Base-by-base conservation (phyloP, 2,329 filamentous ascomycete species). In the Exophiala lecanii-corni region DNA sequence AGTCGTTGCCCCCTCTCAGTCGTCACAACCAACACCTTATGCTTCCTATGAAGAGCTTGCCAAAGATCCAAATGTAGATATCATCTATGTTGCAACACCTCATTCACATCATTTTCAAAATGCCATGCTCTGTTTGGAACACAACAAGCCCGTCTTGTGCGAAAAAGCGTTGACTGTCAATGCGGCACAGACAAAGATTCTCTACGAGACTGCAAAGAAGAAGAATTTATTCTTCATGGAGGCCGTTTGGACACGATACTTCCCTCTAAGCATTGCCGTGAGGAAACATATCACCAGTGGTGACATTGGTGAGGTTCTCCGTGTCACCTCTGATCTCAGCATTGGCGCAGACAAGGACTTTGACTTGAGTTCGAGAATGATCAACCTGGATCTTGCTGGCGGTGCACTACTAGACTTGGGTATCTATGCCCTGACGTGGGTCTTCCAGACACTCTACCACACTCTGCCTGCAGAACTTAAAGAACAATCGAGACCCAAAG, bases 81-180 rank as follows among this genome's bases (percentile, higher is more conserved):
- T 94, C 56, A 68, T 95, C 67, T 95, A 94, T 65, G 79, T 95
- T 43, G 88, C 87, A 17, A 94, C 89, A 3, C 89, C 89, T 12
- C 89, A 94, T 69, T 89, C 85, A 57, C 89, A 94, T 64, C 89
- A 95, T 70, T 94, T 89, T 70, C 87, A 94, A 64, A 91, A 95
- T 67, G 78, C 80, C 51, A 86, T 89, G 78, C 76, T 94, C n/a
- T 84, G 82, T 32, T 73, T 95, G 28, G 77, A 86, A 54, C 85
- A 84, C 5, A 85, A 86, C 58, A 95, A 94, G 73, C 76, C 91
- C 57, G 87, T 95, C 20, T 76, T 95, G 23, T 94, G 88, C 64
- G 89, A 95, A 66, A 95, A 95, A 73, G 79, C 89, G 0, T 82
- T 95, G 57, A 94, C 88, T 1, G 85, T 91, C 50, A 94, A 84